phyloP scores from a whole-genome alignment of 2,329 filamentous ascomycete genomes.

The Cladosporium cucumerinum region DNA sequence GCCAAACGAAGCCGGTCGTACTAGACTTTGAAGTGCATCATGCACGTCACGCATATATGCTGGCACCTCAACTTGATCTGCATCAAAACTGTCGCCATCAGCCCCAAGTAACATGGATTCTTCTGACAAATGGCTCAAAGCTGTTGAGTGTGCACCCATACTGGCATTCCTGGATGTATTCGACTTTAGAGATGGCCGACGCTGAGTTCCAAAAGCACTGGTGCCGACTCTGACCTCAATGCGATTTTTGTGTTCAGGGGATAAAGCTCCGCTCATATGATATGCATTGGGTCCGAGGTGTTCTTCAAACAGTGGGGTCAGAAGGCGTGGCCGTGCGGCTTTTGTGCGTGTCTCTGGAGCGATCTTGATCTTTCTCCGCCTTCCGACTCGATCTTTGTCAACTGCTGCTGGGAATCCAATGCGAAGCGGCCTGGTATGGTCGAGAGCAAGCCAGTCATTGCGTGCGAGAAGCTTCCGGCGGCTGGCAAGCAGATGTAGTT shows the following conservation, averaged over 20 bases:
- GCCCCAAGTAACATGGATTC: slow-evolving; percentile 33
- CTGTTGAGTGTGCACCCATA: slow-evolving; percentile 25
- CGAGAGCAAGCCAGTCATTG: slow-evolving; percentile 34
- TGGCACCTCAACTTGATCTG: slow-evolving; percentile 9
- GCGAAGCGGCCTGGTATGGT: slow-evolving; percentile 25
- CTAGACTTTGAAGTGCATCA: background rate
- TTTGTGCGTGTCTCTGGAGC: slow-evolving; percentile 8
- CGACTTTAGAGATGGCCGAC: slow-evolving; percentile 21
- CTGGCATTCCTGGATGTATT: slow-evolving; percentile 22
- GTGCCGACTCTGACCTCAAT: slow-evolving; percentile 33
- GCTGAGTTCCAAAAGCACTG: slow-evolving; percentile 31
- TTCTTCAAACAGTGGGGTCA: slow-evolving; percentile 24
- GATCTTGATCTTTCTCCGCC: slow-evolving; percentile 29
- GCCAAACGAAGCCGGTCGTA: background rate
- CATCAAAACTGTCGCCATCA: slow-evolving; percentile 25
- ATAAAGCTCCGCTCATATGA: slow-evolving; percentile 29
- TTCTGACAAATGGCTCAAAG: slow-evolving; percentile 27
- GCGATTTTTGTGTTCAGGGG: background rate
- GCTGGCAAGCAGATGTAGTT: slow-evolving; percentile 21
- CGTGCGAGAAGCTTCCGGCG: slow-evolving; percentile 28
- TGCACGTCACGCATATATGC: background rate
- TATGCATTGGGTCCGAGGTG: slow-evolving; percentile 14
- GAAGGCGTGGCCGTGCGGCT: slow-evolving; percentile 12
- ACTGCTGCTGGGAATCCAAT: slow-evolving; percentile 24
- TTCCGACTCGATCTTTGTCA: slow-evolving; percentile 29